These are phyloP conservation scores for Fereydounia khargensis DNA, from an alignment of 1,284 basidiomycete genomes.

Conservation along the genomic window DNA sequence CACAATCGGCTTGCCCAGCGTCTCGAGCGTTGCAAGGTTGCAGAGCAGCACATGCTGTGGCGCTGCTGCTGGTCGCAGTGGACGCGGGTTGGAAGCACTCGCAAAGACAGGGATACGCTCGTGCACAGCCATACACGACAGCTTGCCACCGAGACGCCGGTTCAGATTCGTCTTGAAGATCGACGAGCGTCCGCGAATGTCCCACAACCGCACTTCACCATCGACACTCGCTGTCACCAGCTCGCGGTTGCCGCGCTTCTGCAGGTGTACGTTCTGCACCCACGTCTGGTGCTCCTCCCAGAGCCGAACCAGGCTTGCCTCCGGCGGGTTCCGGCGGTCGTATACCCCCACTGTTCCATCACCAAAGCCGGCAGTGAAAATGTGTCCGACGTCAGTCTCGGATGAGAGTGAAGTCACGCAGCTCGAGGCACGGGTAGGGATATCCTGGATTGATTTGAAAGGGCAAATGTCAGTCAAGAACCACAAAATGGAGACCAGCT, in stretches of 20 bases:
- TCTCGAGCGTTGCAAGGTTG: constrained; percentile 28
- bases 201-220: constrained; percentile 90
- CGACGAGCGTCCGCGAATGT: constrained; percentile 74
- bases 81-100: constrained; percentile 56
- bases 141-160: constrained; percentile 35
- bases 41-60: constrained; percentile 33
- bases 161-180: constrained; percentile 68
- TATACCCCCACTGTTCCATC: constrained; percentile 89
- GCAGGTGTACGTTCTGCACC: constrained; percentile 87
- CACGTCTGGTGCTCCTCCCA: constrained; percentile 79
- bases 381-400: constrained; percentile 74
- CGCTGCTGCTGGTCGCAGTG: constrained; percentile 11
- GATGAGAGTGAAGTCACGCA: constrained; percentile 82
- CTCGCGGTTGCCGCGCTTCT: constrained; percentile 71
- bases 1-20: constrained; percentile 20
- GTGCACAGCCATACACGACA: constrained; percentile 85
- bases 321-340: constrained; percentile 81
- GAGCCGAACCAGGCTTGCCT: constrained; percentile 77
- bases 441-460: too few species aligned
- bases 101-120: constrained; percentile 81
- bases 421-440: constrained; percentile 84
- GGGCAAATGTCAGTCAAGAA: constrained; percentile 58
- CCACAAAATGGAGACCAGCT: constrained; percentile 60
- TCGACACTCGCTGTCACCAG: constrained; percentile 88
- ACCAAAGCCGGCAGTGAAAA: constrained; percentile 86